Evolutionary conservation across 441 rosid species (phyloP), one percentile per base, ranked within the genome.

Genomic region (Arabidopsis lyrata): DNA sequence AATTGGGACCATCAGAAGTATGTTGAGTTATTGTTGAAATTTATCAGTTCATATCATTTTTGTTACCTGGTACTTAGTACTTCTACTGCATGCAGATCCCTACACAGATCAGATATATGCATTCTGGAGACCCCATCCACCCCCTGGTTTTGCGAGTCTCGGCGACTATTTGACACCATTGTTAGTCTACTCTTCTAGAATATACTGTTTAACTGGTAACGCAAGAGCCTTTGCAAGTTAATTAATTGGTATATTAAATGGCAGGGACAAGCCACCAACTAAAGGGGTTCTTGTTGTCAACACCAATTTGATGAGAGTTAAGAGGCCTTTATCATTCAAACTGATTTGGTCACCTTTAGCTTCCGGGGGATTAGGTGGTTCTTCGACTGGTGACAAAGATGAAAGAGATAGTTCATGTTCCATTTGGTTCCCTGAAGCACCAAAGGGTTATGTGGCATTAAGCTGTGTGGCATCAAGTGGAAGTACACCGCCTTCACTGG

Each of bases 231-330:
- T 73, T 63, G 31, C 44, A 58, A 49, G 39, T 71, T 52, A 73
- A 60, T 58, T 77, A 50, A 63, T 31, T 73, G 66, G 61, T 80
- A 65, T 78, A 66, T 67, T 67, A 35, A 73, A 36, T 85, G 81
- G 77, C 87, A 95, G 99, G 90, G 97, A 95, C 82, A 95, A 93
- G 79, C 97, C 99, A 56, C 99, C 99, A 63, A 87, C 91, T 62
- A 91, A 86, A 87, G 98, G 96, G 72, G 98, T 93, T 80, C 81
- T 88, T 81, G 98, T 90, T 69, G 84, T 93, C 60, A 95, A 95
- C 79, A 86, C 91, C 73, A 90, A 90, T 81, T 76, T 88, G 66
- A 88, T 85, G 74, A 86, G 91, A 83, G 90, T 95, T 63, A 91
- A 86, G 81, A 87, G 92, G 78, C 98, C 98, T 9, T 47, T 83